Conservation (phyloP, 306 rosid genomes). For the Glycine soja region DNA sequence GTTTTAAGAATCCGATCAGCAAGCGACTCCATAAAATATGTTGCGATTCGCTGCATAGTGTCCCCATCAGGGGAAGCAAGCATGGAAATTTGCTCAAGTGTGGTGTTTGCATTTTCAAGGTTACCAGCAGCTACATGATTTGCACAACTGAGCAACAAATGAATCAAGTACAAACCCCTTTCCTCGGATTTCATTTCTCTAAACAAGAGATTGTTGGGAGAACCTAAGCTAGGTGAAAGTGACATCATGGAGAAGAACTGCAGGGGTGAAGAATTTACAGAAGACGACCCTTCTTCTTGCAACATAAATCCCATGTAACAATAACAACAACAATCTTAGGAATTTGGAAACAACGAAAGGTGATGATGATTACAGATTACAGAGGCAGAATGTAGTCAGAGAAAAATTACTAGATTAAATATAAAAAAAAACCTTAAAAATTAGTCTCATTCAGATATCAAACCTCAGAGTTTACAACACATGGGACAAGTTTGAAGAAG, state of each 20-base stretch:
- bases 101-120: constrained; percentile 18
- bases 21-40: constrained; percentile 80
- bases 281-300: constrained; percentile 69
- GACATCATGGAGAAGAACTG: constrained; percentile 76
- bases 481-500: constrained; percentile 4
- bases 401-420: not conserved
- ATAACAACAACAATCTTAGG: constrained; percentile 42
- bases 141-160: constrained; percentile 7
- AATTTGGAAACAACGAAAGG: constrained; percentile 39
- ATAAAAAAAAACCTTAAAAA: not conserved
- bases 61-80: constrained; percentile 84
- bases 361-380: constrained; percentile 1
- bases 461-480: constrained; percentile 25
- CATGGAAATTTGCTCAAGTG: constrained; percentile 85
- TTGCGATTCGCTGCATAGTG: constrained; percentile 89
- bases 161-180: constrained; percentile 4
- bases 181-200: constrained; percentile 16
- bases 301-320: constrained; percentile 56
- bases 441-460: constrained; percentile 5
- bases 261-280: constrained; percentile 67
- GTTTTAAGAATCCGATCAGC: constrained; percentile 76
- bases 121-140: constrained; percentile 24
- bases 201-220: constrained; percentile 69
- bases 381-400: constrained; percentile 22
- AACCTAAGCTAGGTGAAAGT: constrained; percentile 69